These are phyloP conservation scores for Trichoderma citrinoviride DNA, from an alignment of 2,329 filamentous ascomycete genomes.

Conservation along the genomic window DNA sequence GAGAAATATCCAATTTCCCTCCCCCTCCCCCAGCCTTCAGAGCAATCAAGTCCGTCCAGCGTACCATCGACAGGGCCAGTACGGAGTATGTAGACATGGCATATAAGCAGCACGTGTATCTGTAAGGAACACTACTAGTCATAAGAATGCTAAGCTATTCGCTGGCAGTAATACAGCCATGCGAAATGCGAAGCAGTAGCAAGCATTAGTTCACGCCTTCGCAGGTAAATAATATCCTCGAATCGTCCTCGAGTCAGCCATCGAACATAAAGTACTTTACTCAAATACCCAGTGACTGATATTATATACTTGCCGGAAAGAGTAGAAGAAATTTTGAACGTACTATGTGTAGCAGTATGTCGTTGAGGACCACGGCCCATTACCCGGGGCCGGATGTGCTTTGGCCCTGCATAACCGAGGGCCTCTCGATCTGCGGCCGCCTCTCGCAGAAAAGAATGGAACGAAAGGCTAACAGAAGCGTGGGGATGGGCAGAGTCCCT, in stretches of 20 bases:
- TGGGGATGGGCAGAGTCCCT: constrained; percentile 29
- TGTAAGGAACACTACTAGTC: background rate
- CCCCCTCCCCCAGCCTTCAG: background rate
- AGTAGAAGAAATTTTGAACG: background rate
- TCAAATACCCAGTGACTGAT: too few species aligned
- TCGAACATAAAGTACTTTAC: too few species aligned
- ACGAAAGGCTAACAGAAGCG: constrained; percentile 26
- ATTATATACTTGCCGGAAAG: background rate
- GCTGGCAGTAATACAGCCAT: background rate
- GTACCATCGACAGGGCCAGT: background rate
- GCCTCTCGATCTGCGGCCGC: constrained; percentile 38
- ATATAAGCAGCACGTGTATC: background rate
- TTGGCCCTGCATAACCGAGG: constrained; percentile 42
- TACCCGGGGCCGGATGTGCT: constrained; percentile 14
- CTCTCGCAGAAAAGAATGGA: constrained; percentile 27
- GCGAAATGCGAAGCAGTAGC: too few species aligned
- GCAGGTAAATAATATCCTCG: too few species aligned
- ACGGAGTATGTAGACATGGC: background rate
- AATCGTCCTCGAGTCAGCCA: background rate
- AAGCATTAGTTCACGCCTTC: too few species aligned
- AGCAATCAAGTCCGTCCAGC: background rate
- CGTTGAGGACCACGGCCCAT: constrained; percentile 8
- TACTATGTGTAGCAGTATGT: background rate
- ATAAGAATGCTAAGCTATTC: background rate
- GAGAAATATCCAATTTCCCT: background rate